phyloP scores from a whole-genome alignment of 352 stramenopile genomes.

The Aphanomyces astaci region DNA sequence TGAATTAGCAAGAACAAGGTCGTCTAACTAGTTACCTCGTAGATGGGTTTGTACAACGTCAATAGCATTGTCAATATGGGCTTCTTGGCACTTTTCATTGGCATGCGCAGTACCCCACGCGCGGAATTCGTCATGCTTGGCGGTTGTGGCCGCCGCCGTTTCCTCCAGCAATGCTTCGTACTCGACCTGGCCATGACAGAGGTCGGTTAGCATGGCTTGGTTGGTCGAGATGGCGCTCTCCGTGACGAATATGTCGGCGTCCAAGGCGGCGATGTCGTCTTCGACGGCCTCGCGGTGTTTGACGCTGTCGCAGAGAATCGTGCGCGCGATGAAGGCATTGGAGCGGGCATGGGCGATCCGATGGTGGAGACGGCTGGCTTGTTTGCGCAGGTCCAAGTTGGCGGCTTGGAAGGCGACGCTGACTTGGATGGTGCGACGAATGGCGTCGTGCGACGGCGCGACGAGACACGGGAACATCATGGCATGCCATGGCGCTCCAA shows the following conservation, averaged over 20 bases:
- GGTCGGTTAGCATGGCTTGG: neutral
- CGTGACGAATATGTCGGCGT: neutral
- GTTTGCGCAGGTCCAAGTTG: neutral
- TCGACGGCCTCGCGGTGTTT: neutral
- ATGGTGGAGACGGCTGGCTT: neutral
- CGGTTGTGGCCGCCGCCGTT: constrained; percentile 4
- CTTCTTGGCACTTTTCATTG: neutral
- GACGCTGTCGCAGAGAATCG: neutral
- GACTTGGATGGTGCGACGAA: neutral
- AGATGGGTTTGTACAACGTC: neutral
- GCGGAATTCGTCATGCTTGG: neutral
- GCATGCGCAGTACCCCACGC: neutral
- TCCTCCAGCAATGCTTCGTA: constrained; percentile 1
- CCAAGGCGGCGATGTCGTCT: neutral
- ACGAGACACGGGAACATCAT: constrained; percentile 18
- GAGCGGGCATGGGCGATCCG: neutral
- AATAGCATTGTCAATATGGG: neutral
- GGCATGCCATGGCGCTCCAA: constrained; percentile 12
- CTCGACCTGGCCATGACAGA: neutral
- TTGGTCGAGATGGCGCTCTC: neutral
- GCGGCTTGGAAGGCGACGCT: neutral
- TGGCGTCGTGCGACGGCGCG: neutral
- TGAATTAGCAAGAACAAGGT: neutral
- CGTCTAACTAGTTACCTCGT: neutral
- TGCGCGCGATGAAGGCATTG: neutral